Conservation (phyloP, 1,284 basidiomycete species). For the Naganishia sp. region DNA sequence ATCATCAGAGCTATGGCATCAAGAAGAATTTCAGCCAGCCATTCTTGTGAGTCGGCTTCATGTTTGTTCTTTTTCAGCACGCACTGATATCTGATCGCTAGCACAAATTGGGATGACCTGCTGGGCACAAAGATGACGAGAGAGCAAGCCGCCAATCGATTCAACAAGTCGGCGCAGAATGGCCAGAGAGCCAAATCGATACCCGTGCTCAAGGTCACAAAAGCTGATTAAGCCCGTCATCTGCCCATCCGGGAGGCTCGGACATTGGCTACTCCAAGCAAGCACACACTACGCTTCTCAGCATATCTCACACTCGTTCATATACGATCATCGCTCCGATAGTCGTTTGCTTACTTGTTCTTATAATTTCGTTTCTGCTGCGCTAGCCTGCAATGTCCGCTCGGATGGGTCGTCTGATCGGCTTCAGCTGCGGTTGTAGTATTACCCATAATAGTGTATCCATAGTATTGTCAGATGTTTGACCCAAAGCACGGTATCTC, state of each 20-base stretch:
- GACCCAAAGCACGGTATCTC: too few relatives aligned
- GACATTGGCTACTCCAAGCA: neutral
- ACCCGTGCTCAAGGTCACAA: slow-evolving; percentile 22
- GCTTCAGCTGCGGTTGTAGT: slow-evolving; percentile 1
- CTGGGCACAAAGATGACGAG: slow-evolving; percentile 53
- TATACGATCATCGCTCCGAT: slow-evolving; percentile 6
- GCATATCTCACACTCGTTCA: slow-evolving; percentile 9
- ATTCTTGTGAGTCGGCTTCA: slow-evolving; percentile 61
- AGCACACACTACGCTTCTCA: slow-evolving; percentile 2
- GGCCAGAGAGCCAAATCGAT: slow-evolving; percentile 14
- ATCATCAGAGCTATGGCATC: slow-evolving; percentile 90
- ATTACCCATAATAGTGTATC: slow-evolving; percentile 10
- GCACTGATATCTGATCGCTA: slow-evolving; percentile 35
- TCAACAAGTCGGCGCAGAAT: slow-evolving; percentile 25
- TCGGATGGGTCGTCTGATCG: neutral
- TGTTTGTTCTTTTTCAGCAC: neutral
- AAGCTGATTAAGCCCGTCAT: slow-evolving; percentile 5
- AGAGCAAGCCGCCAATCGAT: slow-evolving; percentile 40
- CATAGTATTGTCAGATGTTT: neutral
- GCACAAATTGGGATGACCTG: slow-evolving; percentile 53
- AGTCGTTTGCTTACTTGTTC: neutral
- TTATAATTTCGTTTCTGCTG: slow-evolving; percentile 11
- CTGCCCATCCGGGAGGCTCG: neutral
- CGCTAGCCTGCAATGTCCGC: neutral
- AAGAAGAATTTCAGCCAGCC: slow-evolving; percentile 96